Evolutionary conservation across 106 monocot species (phyloP).

Genomic region (Gastrodia elata): DNA sequence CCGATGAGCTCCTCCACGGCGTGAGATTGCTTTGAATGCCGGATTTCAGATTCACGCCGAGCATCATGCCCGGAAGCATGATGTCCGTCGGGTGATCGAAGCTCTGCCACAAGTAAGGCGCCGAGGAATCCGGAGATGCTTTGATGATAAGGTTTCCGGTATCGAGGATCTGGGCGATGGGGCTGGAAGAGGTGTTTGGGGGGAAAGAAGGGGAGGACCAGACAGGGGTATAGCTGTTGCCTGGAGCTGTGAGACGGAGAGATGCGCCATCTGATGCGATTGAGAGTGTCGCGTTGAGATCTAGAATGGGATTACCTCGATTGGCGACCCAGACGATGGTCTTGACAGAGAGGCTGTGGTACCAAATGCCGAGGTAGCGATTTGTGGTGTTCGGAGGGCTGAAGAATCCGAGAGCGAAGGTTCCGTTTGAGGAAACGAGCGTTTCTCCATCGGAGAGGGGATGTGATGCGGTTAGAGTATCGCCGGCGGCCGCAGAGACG

Average conservation of each 20-base stretch:
- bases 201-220: slow-evolving; percentile 13
- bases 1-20: slow-evolving; percentile 12
- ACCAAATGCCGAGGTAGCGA: slow-evolving; percentile 41
- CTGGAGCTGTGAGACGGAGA: slow-evolving; percentile 5
- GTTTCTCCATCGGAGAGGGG: slow-evolving; percentile 12
- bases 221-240: neutral
- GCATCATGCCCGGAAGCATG: slow-evolving; percentile 13
- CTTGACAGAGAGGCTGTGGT: slow-evolving; percentile 5
- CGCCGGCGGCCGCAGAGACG: neutral
- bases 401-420: slow-evolving; percentile 46
- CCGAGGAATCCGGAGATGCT: neutral
- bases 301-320: slow-evolving; percentile 11
- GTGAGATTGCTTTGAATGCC: neutral
- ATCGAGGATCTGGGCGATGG: slow-evolving; percentile 4
- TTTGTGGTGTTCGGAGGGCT: slow-evolving; percentile 1
- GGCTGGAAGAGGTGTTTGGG: neutral
- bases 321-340: slow-evolving; percentile 35
- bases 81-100: slow-evolving; percentile 39
- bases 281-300: slow-evolving; percentile 6
- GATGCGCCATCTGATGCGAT: slow-evolving; percentile 8
- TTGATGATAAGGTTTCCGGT: slow-evolving; percentile 11
- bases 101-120: slow-evolving; percentile 23
- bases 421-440: slow-evolving; percentile 19
- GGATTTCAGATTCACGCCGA: neutral
- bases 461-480: slow-evolving; percentile 12